These are phyloP conservation scores for Aspergillus hortae DNA, from an alignment of 2,329 filamentous ascomycete species.

Conservation along the genomic window DNA sequence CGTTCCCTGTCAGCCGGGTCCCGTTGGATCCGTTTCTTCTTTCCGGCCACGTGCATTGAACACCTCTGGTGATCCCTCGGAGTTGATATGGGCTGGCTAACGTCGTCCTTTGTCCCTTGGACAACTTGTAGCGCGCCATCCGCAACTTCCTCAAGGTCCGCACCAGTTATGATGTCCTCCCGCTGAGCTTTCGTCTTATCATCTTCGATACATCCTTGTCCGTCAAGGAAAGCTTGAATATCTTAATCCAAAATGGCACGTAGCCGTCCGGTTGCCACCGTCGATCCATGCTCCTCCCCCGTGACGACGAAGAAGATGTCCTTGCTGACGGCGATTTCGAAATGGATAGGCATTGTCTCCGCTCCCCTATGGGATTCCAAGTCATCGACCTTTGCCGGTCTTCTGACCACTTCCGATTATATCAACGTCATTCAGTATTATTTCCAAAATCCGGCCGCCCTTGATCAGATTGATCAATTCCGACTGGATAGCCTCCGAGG, in stretches of 20 bases:
- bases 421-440: constrained; percentile 99
- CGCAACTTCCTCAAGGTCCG: constrained; percentile 94
- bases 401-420: constrained; percentile 93
- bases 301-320: not conserved
- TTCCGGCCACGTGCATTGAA: constrained; percentile 9
- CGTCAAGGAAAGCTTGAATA: constrained; percentile 95
- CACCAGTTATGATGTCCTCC: constrained; percentile 96
- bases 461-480: constrained; percentile 90
- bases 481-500: constrained; percentile 86
- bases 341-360: constrained; percentile 79
- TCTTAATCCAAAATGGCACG: constrained; percentile 89
- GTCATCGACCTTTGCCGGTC: constrained; percentile 85
- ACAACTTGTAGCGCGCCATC: constrained; percentile 67
- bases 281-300: not conserved
- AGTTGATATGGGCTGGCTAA: not conserved
- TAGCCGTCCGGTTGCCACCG: constrained; percentile 3
- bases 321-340: constrained; percentile 7
- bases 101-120: constrained; percentile 6
- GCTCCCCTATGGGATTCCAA: constrained; percentile 96
- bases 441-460: constrained; percentile 89
- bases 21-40: not conserved
- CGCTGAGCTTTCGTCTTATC: constrained; percentile 91
- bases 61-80: not conserved
- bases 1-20: too few species aligned
- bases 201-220: constrained; percentile 91